Percentiles rank a stretch among this genome's conserved stretches.
phyloP scores from a whole-genome alignment of 2,329 filamentous ascomycete species.

The Fusarium illudens region DNA sequence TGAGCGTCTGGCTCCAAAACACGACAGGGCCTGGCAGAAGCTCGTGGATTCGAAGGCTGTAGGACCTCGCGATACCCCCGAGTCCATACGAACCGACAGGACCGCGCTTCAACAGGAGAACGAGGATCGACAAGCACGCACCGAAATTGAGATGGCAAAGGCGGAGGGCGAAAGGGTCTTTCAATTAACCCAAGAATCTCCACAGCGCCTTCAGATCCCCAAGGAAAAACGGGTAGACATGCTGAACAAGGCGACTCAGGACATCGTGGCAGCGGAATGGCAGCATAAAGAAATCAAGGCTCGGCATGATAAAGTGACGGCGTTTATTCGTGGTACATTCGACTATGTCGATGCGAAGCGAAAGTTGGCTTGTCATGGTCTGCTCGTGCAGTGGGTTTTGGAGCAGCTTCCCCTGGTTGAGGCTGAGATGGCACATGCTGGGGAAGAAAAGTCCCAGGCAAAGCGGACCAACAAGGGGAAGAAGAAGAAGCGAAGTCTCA shows the following conservation, averaged over 20 bases:
- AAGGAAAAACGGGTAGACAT: constrained; percentile 12
- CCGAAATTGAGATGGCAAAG: not conserved
- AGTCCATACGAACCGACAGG: constrained; percentile 4
- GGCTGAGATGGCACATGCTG: constrained; percentile 26
- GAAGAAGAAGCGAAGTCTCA: not conserved
- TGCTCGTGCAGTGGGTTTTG: constrained; percentile 42
- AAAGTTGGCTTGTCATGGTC: constrained; percentile 22
- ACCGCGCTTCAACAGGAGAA: not conserved
- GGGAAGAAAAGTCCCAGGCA: not conserved
- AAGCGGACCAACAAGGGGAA: not conserved
- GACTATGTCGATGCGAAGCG: constrained; percentile 13
- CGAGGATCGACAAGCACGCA: not conserved
- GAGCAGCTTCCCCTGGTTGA: constrained; percentile 43
- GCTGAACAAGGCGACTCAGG: not conserved
- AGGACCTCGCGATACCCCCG: constrained; percentile 27
- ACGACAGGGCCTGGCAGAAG: constrained; percentile 45
- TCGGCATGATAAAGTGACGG: not conserved
- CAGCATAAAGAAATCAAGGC: not conserved
- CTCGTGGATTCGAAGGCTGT: constrained; percentile 46
- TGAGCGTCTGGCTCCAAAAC: constrained; percentile 30
- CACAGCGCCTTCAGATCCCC: constrained; percentile 3
- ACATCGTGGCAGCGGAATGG: not conserved
- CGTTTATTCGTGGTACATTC: not conserved
- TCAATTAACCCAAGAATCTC: constrained; percentile 7
- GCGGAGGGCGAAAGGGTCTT: not conserved